These are phyloP conservation scores for Flammula alnicola DNA, from an alignment of 1,284 basidiomycete species.

Conservation along the genomic window DNA sequence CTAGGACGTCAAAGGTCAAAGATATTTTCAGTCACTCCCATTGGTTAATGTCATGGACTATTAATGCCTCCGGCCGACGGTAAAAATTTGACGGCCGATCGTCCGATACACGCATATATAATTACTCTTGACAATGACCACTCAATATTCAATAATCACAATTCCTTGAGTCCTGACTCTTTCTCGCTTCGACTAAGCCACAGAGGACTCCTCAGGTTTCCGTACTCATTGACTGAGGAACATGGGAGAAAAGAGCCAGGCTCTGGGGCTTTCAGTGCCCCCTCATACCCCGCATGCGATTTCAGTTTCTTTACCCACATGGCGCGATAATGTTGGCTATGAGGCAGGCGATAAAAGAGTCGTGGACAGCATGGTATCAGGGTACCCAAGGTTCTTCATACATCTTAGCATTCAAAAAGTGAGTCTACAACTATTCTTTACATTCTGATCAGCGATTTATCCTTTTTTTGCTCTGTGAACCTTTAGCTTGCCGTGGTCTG, in stretches of 20 bases:
- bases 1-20: no score
- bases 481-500: conserved; percentile 79
- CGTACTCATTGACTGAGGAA: neutral
- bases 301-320: conserved; percentile 95
- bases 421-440: conserved; percentile 27
- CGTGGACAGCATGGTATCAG: conserved; percentile 82
- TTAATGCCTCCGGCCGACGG: conserved; percentile 11
- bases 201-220: no score
- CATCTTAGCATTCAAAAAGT: conserved; percentile 90
- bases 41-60: conserved; percentile 1
- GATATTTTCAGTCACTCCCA: no score
- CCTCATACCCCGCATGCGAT: conserved; percentile 87
- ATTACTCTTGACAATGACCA: no score
- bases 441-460: conserved; percentile 3
- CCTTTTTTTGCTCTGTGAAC: neutral
- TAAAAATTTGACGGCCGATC: conserved; percentile 19
- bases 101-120: no score
- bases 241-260: conserved; percentile 27
- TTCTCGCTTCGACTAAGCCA: no score
- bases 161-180: no score
- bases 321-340: conserved; percentile 93
- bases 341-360: conserved; percentile 92
- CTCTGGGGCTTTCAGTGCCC: conserved; percentile 64
- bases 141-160: no score
- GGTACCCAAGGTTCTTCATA: conserved; percentile 98